Evolutionary conservation across 1,139 yeast species (phyloP).

Genomic region (Diutina neorugosa): DNA sequence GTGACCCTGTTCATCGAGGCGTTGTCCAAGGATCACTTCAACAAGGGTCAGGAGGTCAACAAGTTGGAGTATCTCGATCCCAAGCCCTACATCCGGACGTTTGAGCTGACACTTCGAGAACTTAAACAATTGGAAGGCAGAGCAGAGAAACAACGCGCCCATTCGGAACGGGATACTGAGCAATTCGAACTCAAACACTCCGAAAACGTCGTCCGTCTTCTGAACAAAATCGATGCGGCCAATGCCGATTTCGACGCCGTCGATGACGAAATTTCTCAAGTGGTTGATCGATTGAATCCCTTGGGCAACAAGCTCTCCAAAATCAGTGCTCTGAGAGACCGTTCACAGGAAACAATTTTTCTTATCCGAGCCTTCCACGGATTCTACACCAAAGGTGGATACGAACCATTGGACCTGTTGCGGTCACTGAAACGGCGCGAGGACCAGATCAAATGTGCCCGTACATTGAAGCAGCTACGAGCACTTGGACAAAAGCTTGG

Average conservation of each 20-base stretch:
- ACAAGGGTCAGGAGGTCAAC: constrained; percentile 43
- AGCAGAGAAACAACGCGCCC: constrained; percentile 35
- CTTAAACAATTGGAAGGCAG: constrained; percentile 47
- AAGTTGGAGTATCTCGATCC: constrained; percentile 62
- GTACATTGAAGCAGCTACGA: constrained; percentile 53
- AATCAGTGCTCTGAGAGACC: constrained; percentile 66
- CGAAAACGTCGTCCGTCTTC: constrained; percentile 47
- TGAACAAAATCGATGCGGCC: constrained; percentile 33
- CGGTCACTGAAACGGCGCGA: constrained; percentile 29
- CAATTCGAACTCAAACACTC: constrained; percentile 59
- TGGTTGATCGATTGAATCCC: constrained; percentile 56
- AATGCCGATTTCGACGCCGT: constrained; percentile 40
- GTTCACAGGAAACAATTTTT: constrained; percentile 62
- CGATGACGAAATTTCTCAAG: constrained; percentile 48
- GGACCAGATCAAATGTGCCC: constrained; percentile 57
- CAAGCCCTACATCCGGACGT: constrained; percentile 86
- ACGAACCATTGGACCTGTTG: constrained; percentile 48
- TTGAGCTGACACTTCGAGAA: constrained; percentile 75
- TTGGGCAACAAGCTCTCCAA: constrained; percentile 64
- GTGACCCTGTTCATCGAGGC: constrained; percentile 79
- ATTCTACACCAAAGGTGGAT: constrained; percentile 49
- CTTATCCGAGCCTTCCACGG: constrained; percentile 69
- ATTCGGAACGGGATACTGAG: constrained; percentile 44
- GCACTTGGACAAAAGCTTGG: constrained; percentile 46
- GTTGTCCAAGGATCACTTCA: constrained; percentile 57